Evolutionary conservation across 352 stramenopile genomes (phyloP), one percentile per base, ranked within the genome.

Genomic region (Phytophthora pseudosyringae): DNA sequence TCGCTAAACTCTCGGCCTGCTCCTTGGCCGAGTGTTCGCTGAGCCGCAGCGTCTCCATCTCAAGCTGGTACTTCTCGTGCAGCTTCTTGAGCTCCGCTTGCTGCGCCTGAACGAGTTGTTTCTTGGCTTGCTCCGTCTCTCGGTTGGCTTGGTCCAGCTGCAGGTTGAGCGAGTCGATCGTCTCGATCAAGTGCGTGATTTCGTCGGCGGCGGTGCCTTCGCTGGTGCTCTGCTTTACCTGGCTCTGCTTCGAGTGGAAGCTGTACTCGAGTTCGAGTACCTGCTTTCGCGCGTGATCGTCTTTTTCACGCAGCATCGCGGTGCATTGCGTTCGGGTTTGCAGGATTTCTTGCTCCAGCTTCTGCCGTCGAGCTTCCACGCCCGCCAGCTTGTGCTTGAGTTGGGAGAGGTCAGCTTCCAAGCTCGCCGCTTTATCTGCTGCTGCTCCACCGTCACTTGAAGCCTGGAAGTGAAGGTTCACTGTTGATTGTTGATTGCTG

Each of bases 11-110:
- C 36, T 92, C 83, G 3, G 65, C 48, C 38, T 89, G 69, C 35
- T 90, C 81, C 36, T 85, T 92, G 11, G 78, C 78, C 5, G 76
- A 72, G 54, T 91, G 81, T 16, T 90, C 76, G 10, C 71, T 85
- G 13, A 94, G 51, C 3, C 86, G 78, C 16, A 91, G 57, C 1
- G 78, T 50, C 41, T 94, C 86, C 53, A 91, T 81, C 33, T 94
- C 86, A 1, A 78, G 9, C 26, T 90, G 81, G 33, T 91, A 90
- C 29, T 75, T 82, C 12, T 87, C 83, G 7, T 90, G 76, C 5
- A 93, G 13, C 2, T 80, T 82, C 53, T 86, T 88, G 26, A 89
- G 41, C 16, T 93, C 86, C 11, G 52, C 8, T 56, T 88, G 82
- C 15, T 94, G 80, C 1, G 28, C 26, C 3, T 76, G 67, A 0